These are phyloP conservation scores for Beauveria medogensis DNA, from an alignment of 2,329 filamentous ascomycete genomes.

Conservation along the genomic window DNA sequence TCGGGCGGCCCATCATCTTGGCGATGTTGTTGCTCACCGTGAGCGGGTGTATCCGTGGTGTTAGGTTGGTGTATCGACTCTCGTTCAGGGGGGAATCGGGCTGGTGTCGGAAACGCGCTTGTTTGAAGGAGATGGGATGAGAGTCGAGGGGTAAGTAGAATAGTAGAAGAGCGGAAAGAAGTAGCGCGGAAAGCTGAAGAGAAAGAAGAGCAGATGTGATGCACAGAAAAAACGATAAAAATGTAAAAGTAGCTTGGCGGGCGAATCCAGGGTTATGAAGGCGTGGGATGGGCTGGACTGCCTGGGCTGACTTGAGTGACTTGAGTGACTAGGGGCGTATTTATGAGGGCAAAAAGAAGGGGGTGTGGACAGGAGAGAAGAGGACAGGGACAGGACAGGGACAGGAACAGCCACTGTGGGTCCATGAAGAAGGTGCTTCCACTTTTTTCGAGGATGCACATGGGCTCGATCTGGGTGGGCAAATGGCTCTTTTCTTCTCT, in stretches of 20 bases:
- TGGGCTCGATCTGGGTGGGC: not conserved
- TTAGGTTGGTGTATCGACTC: too few species aligned
- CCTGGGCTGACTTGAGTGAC: not conserved
- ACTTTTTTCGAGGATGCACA: not conserved
- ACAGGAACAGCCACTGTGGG: too few species aligned
- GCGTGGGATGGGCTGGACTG: not conserved
- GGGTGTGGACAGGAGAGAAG: not conserved
- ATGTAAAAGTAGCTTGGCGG: not conserved
- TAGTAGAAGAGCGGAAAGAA: not conserved
- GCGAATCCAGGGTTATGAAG: conserved; percentile 8
- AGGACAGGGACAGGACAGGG: too few species aligned
- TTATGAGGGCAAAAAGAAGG: not conserved
- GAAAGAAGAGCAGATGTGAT: not conserved
- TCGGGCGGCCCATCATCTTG: conserved; percentile 62
- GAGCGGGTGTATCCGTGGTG: not conserved
- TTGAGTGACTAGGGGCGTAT: not conserved
- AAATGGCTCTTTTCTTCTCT: not conserved
- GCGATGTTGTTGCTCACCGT: conserved; percentile 7
- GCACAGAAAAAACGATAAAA: not conserved
- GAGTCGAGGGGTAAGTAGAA: not conserved
- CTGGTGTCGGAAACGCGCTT: not conserved
- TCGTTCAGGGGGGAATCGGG: not conserved
- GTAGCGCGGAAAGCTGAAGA: not conserved
- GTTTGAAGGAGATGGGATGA: not conserved
- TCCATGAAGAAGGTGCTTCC: not conserved